Base-by-base conservation (phyloP, 1,284 basidiomycete species). In the Leucoagaricus sp. region DNA sequence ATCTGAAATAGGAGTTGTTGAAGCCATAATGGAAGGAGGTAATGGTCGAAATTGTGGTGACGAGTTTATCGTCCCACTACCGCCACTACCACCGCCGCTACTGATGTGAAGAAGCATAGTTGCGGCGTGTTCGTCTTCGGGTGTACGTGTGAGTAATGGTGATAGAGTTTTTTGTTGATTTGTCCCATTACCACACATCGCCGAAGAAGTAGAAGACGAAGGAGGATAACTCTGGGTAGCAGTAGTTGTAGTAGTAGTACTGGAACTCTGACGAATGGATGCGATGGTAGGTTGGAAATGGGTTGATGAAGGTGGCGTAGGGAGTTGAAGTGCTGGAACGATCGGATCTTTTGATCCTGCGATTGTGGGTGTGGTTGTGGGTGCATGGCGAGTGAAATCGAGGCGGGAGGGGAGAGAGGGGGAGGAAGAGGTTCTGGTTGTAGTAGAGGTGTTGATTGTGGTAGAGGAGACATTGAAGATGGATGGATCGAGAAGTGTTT, bases 101-200 rank as follows among this genome's bases (percentile, higher is more conserved):
- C 82, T 79, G 62, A 89, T 87, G 62, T 86, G 81, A 49, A 90
- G 69, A 26, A 89, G 69, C 58, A 89, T 69, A 5, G 86, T 83
- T 8, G 87, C 87, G 0, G 85, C 85, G 0, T 76, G 79, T 71
- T 89, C 85, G 63, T 90, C 87, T 58, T 89, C 87, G 0, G 83
- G 81, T 6, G 86, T 84, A 64, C 80, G 41, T 69, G 62, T n/a
- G 63, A 79, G 40, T 69, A 62, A 13, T 74, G 75, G 33, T 72
- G 25, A 38, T 67, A 49, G 54, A 42, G 28, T 19, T n/a, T 59
- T 49, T 23, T 58, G 55, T 23, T 57, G 56, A 17, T 29, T 48
- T n/a, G 19, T 53, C 33, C 41, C 51, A 44, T 47, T 34, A n/a
- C n/a, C n/a, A n/a, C n/a, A n/a, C n/a, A n/a, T n/a, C 33, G 40